These are phyloP conservation scores for Pochonia chlamydosporia DNA, from an alignment of 2,329 filamentous ascomycete species.

Conservation along the genomic window DNA sequence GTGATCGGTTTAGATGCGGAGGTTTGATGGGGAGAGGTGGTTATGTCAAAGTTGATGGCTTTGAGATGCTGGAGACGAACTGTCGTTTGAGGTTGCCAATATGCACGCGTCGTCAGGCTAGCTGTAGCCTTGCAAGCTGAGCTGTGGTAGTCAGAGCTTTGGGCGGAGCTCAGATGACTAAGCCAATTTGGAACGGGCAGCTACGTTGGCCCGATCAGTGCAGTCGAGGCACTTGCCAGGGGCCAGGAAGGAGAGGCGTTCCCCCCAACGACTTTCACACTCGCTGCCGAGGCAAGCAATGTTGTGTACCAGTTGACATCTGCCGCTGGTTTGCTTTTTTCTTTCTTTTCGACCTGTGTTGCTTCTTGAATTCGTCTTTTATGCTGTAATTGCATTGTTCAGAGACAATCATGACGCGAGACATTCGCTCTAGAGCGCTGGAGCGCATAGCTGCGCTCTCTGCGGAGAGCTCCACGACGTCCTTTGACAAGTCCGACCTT, in stretches of 20 bases:
- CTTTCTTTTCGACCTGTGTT: not conserved
- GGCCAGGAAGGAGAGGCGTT: not conserved
- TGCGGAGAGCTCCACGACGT: slow-evolving; percentile 44
- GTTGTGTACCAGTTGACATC: not conserved
- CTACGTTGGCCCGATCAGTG: not conserved
- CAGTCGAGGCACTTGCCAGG: not conserved
- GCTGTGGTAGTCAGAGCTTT: slow-evolving; percentile 12
- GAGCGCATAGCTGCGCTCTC: slow-evolving; percentile 61
- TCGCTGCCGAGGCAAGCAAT: slow-evolving; percentile 1
- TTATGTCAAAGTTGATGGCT: not conserved
- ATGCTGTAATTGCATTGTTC: not conserved
- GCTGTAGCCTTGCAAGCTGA: slow-evolving; percentile 10
- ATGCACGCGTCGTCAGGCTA: slow-evolving; percentile 28
- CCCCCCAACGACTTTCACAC: not conserved
- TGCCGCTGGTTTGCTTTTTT: not conserved
- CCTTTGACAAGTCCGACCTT: slow-evolving; percentile 58
- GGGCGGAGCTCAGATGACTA: slow-evolving; percentile 36
- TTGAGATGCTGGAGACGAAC: slow-evolving; percentile 11
- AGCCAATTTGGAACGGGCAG: slow-evolving; percentile 15
- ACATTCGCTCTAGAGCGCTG: slow-evolving; percentile 57
- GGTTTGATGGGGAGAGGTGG: not conserved
- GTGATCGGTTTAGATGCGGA: not conserved
- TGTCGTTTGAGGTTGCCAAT: slow-evolving; percentile 23
- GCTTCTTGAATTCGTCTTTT: not conserved
- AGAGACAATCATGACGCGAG: slow-evolving; percentile 38